Evolutionary conservation across 805 yeast species (phyloP).

Genomic region (Hanseniaspora vineae): DNA sequence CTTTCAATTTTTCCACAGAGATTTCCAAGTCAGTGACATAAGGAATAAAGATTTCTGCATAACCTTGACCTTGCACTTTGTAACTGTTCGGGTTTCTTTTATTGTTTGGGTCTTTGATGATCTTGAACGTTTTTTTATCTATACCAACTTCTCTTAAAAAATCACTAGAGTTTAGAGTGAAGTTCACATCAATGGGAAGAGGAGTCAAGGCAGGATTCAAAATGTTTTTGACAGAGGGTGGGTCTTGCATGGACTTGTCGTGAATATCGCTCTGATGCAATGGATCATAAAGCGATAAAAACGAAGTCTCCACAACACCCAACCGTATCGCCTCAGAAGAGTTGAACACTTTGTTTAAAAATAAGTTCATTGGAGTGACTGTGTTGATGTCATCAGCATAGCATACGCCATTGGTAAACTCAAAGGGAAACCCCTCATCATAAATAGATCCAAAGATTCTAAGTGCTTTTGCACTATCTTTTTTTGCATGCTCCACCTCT

Average conservation of each 20-base stretch:
- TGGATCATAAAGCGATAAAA: not conserved
- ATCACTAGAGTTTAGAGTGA: not conserved
- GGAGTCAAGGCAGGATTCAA: too few relatives aligned
- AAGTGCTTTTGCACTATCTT: not conserved
- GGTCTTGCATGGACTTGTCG: too few relatives aligned
- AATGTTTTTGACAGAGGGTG: too few relatives aligned
- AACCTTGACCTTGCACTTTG: not conserved
- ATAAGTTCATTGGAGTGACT: conserved; percentile 19
- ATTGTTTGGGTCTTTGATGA: not conserved
- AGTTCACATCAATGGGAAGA: not conserved
- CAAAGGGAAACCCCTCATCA: conserved; percentile 18
- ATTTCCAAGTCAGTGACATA: not conserved
- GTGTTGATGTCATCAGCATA: conserved; percentile 21
- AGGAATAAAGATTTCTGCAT: not conserved
- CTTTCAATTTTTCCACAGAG: not conserved
- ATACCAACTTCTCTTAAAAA: not conserved
- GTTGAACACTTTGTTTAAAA: conserved; percentile 16
- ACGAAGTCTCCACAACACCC: not conserved
- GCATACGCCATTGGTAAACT: conserved; percentile 17
- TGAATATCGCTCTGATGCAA: too few relatives aligned
- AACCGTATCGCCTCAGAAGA: conserved; percentile 7
- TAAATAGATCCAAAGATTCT: not conserved
- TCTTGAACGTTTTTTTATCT: not conserved
- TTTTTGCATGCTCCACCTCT: not conserved
- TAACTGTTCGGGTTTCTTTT: not conserved